A percentile compares a stretch with the other conserved stretches of the same genome.
phyloP scores from a whole-genome alignment of 2,329 filamentous ascomycete genomes.

The Cladosporium sp. region DNA sequence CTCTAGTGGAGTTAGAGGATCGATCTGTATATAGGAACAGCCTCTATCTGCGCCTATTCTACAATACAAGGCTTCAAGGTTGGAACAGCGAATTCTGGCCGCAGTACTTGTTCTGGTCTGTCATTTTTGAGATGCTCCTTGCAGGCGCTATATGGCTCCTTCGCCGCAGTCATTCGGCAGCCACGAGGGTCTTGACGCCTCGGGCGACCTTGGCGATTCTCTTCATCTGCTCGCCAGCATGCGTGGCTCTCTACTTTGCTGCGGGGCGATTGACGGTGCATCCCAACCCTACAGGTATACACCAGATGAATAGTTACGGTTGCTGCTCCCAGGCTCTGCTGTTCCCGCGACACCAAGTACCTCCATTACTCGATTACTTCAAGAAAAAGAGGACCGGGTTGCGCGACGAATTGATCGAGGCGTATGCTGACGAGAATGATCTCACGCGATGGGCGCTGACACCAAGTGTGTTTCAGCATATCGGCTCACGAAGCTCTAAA shows the following conservation, averaged over 20 bases:
- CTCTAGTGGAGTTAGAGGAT: background rate
- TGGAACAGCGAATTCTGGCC: conserved; percentile 7
- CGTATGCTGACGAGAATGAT: background rate
- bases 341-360: background rate
- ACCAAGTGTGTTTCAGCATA: background rate
- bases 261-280: background rate
- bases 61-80: background rate
- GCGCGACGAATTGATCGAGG: background rate
- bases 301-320: conserved; percentile 1
- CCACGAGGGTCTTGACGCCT: background rate
- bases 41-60: background rate
- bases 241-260: background rate
- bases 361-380: background rate
- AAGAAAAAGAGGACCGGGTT: background rate
- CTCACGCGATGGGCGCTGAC: background rate
- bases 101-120: conserved; percentile 2
- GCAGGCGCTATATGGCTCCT: background rate
- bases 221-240: background rate
- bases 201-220: background rate
- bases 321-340: background rate
- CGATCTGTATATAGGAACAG: background rate
- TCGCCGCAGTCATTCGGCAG: background rate
- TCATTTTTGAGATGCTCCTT: background rate
- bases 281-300: background rate
- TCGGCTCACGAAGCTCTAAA: background rate